A percentile compares a stretch with the other conserved stretches of the same genome.
Evolutionary conservation across 768 basidiomycete genomes (phyloP).

Genomic region (Cyclocybe cylindracea): DNA sequence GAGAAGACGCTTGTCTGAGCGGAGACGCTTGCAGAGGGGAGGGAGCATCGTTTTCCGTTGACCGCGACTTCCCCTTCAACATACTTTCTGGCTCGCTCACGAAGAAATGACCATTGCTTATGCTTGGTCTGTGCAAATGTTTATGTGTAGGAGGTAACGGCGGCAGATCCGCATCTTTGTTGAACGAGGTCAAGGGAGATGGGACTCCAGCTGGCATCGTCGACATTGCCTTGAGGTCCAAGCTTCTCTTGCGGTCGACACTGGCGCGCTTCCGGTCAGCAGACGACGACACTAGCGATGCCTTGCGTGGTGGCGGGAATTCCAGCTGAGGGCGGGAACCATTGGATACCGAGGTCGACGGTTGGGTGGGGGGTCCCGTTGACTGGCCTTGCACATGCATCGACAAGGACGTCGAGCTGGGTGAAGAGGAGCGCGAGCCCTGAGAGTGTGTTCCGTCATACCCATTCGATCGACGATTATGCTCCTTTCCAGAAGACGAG

Average conservation of each 20-base stretch:
- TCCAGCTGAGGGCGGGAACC: slow-evolving; percentile 16
- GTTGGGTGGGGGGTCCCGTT: slow-evolving; percentile 19
- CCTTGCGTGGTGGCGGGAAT: slow-evolving; percentile 23
- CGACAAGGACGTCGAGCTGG: slow-evolving; percentile 22
- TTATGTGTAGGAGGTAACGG: slow-evolving; percentile 11
- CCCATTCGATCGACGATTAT: slow-evolving; percentile 20
- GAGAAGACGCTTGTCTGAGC: neutral
- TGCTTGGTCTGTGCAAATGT: slow-evolving; percentile 10
- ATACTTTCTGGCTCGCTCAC: slow-evolving; percentile 7
- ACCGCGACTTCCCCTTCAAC: slow-evolving; percentile 12
- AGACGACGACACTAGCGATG: slow-evolving; percentile 21
- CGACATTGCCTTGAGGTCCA: slow-evolving; percentile 13
- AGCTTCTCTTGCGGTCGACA: slow-evolving; percentile 17
- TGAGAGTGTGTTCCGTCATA: slow-evolving; percentile 26
- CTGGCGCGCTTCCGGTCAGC: slow-evolving; percentile 14
- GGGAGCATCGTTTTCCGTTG: slow-evolving; percentile 4
- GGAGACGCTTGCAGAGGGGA: neutral
- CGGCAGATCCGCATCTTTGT: slow-evolving; percentile 3
- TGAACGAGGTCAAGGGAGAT: neutral
- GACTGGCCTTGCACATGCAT: slow-evolving; percentile 17
- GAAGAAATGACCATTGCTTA: slow-evolving; percentile 17
- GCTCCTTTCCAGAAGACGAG: slow-evolving; percentile 14
- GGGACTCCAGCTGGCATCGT: neutral
- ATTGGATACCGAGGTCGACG: slow-evolving; percentile 19
- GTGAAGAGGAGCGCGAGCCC: slow-evolving; percentile 29